Base-by-base conservation (phyloP, 179 eudicot species). In the Patellifolia procumbens region DNA sequence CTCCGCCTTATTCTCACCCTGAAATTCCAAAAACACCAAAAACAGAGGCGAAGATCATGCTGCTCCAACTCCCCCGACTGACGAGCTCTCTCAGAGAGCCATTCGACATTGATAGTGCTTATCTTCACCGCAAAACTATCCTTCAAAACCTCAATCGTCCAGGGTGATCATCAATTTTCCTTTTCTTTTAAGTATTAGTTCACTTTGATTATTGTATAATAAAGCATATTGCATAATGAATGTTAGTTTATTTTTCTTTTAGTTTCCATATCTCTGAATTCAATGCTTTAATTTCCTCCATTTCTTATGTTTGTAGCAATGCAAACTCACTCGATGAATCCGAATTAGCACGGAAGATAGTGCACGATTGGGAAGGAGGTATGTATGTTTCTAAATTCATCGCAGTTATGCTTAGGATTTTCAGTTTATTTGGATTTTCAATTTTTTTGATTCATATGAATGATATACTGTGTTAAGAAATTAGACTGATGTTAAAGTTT, bases 331-430 rank as follows among this genome's bases (percentile, higher is more conserved):
- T 80, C 5, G 92, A 87, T 69, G 96, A 88, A 71, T 92, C 91
- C 39, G 88, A 88, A 61, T 84, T 94, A 20, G 94, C 92, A 17
- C 83, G 84, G 53, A 88, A 78, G 73, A 86, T 94, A 62, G 92
- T 92, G 64, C 52, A 80, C 76, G 76, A 87, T 55, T 94, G 98
- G 98, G 97, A 94, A 45, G 90, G 86, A 92, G 97, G 97, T 92
- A 79, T 15, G 92, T 91, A 78, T 13, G 28, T 62, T 4, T 42
- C 11, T 29, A 24, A 12, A 48, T 60, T 8, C 7, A 34, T 22
- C 37, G 24, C 37, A 48, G n/a, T 76, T 58, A 2, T 69, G 46
- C 31, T 76, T 45, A 5, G 22, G n/a, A 64, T 35, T 64, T 55
- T 29, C 17, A 31, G n/a, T 42, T 73, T 8, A 13, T n/a, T 37